These are phyloP conservation scores for Colletotrichum musicola DNA, from an alignment of 2,329 filamentous ascomycete genomes.

Conservation along the genomic window DNA sequence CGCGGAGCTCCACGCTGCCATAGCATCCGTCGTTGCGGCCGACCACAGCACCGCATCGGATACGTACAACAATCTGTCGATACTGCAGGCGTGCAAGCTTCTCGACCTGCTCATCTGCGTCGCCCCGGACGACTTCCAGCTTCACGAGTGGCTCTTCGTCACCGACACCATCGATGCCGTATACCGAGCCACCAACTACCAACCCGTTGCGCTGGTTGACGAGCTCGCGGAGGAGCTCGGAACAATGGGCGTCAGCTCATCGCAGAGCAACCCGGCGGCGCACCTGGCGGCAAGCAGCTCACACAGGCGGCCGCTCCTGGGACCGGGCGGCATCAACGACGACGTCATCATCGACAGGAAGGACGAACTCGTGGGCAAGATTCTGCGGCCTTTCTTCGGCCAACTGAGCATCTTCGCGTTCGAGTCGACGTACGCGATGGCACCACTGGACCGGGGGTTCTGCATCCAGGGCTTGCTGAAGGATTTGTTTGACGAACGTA, in stretches of 20 bases:
- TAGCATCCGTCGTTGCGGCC: conserved; percentile 79
- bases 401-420: conserved; percentile 94
- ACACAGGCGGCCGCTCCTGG: conserved; percentile 63
- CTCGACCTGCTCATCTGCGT: conserved; percentile 89
- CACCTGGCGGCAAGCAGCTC: conserved; percentile 51
- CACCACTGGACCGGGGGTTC: conserved; percentile 71
- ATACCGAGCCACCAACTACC: conserved; percentile 79
- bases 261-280: conserved; percentile 53
- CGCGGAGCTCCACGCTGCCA: conserved; percentile 82
- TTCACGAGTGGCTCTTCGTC: conserved; percentile 98
- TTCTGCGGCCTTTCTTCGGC: conserved; percentile 89
- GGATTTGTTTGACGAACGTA: conserved; percentile 86
- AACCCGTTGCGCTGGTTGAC: conserved; percentile 83
- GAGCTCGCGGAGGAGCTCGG: conserved; percentile 84
- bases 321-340: conserved; percentile 66
- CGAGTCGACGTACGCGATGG: conserved; percentile 92
- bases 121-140: conserved; percentile 94
- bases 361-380: conserved; percentile 79
- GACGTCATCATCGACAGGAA: conserved; percentile 69
- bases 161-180: conserved; percentile 97
- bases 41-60: conserved; percentile 74
- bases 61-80: conserved; percentile 79
- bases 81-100: conserved; percentile 94
- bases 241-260: conserved; percentile 51
- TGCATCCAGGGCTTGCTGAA: conserved; percentile 75